These are phyloP conservation scores for Starmerella stigmatis DNA, from an alignment of 805 yeast genomes.

Conservation along the genomic window DNA sequence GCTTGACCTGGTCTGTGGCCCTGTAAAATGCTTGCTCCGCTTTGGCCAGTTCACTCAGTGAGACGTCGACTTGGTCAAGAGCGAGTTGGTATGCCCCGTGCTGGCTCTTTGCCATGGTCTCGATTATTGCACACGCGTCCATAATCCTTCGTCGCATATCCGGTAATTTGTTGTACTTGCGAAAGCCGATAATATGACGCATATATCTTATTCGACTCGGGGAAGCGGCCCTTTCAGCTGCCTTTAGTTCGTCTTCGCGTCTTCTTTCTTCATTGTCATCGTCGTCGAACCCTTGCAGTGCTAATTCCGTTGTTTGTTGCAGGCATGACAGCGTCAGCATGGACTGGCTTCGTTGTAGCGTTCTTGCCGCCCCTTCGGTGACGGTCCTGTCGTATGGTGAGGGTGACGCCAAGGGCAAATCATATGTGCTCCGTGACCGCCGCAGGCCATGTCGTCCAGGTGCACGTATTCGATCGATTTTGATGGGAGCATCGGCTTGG, in stretches of 20 bases:
- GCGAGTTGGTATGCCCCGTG: neutral
- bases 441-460: neutral
- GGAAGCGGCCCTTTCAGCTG: neutral
- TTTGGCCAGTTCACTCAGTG: slow-evolving; percentile 3
- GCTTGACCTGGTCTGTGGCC: slow-evolving; percentile 7
- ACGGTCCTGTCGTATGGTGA: too few species aligned
- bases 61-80: slow-evolving; percentile 6
- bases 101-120: slow-evolving; percentile 1
- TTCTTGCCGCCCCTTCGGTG: neutral
- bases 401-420: too few species aligned
- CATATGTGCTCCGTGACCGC: neutral
- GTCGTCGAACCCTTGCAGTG: too few species aligned
- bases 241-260: neutral
- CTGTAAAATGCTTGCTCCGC: slow-evolving; percentile 9
- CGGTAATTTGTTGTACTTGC: slow-evolving; percentile 6
- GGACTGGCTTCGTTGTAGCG: neutral
- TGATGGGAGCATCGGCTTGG: too few species aligned
- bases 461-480: neutral
- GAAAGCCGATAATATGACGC: slow-evolving; percentile 16
- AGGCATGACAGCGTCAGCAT: neutral
- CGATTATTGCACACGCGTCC: neutral
- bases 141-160: neutral
- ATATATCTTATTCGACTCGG: slow-evolving; percentile 1
- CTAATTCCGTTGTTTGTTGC: too few species aligned
- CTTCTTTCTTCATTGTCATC: neutral